Conservation (phyloP, 2,329 filamentous ascomycete genomes). For the Trichophyton benhamiae region DNA sequence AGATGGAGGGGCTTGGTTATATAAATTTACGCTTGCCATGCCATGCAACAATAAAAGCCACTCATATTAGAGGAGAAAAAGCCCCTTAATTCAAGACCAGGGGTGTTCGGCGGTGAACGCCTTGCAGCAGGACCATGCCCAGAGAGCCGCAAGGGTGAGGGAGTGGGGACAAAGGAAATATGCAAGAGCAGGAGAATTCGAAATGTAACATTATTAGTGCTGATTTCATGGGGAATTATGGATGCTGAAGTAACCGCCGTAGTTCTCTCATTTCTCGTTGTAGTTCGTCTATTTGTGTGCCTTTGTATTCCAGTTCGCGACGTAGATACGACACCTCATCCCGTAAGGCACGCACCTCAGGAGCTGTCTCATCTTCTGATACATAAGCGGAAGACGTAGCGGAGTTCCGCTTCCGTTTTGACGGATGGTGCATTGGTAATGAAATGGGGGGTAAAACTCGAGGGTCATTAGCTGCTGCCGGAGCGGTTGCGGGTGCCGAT, state of each 20-base stretch:
- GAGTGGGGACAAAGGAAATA: no score
- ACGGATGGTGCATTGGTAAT: conserved; percentile 4
- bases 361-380: conserved; percentile 12
- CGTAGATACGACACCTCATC: conserved; percentile 55
- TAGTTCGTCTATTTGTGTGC: conserved; percentile 31
- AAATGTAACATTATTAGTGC: background rate
- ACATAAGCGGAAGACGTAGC: conserved; percentile 17
- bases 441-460: background rate
- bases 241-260: conserved; percentile 6
- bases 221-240: background rate
- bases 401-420: conserved; percentile 23
- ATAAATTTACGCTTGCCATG: background rate
- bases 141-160: background rate
- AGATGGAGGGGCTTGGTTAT: background rate
- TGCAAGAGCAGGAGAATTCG: background rate
- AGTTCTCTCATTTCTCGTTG: conserved; percentile 10
- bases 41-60: background rate
- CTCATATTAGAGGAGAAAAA: background rate
- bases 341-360: conserved; percentile 38
- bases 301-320: conserved; percentile 50
- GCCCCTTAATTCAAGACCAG: background rate
- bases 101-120: background rate
- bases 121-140: background rate
- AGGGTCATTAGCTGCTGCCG: background rate
- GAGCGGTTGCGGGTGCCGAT: background rate